Base-by-base conservation (phyloP, 805 yeast genomes). In the Ogataea ganodermae region DNA sequence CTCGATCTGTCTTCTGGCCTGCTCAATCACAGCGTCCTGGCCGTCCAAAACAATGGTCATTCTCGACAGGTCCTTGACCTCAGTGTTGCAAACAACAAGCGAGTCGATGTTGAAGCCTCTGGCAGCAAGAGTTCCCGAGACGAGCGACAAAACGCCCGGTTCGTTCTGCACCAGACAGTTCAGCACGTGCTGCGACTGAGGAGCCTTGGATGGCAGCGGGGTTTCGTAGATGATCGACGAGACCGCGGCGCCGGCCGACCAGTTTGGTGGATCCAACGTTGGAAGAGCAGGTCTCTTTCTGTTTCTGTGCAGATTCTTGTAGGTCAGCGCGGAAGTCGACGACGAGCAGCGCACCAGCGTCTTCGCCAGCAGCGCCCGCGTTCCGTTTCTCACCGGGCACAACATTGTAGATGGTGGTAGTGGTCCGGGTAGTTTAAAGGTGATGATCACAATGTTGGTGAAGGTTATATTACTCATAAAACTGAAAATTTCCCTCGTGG, bases 91-190 rank as follows among this genome's bases (percentile, higher is more conserved):
- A 39, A 94, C 99, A 49, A 94, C 97, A 55, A 94, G 78, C 9
- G 98, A 92, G 69, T 94, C 99, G 63, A 94, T 94, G 74, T 94
- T 94, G 81, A 94, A 94, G 14, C 99, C 99, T 68, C 99, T 80
- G 32, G 97, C 98, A 31, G 99, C 99, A 57, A 94, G 78, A 45
- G 96, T 90, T 46, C 97, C 97, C 6, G 97, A 86, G 35, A 94
- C 88, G 46, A 92, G 81, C 28, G 96, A 85, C 60, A 94, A 75
- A 38, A 94, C 99, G 77, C 99, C 99, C 6, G 99, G 98, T 72
- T 94, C 99, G 69, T 94, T 92, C 72, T 94, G 98, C 14, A 94
- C 99, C 65, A 94, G 78, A 73, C 99, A 94, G 78, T 92, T 94
- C 66, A 94, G 77, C 37, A 94, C 95, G 61, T 94, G 99, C 62